Conservation (phyloP, 2,329 filamentous ascomycete genomes). For the Epichloe sp. region DNA sequence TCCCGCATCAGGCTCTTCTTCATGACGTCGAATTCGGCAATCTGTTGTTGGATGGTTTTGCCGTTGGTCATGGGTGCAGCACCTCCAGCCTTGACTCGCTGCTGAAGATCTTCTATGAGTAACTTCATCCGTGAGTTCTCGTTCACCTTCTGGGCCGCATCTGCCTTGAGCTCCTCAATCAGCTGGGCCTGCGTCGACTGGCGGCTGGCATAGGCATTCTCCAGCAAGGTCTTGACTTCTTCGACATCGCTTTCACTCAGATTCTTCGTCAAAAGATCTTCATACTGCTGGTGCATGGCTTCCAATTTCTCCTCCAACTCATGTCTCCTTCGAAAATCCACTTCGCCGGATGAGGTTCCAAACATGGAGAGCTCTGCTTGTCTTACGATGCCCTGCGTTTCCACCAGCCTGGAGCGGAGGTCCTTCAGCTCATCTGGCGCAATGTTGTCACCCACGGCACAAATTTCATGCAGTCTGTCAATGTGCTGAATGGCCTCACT, state of each 20-base stretch:
- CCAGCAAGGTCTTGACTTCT: conserved; percentile 69
- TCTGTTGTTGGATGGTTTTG: conserved; percentile 94
- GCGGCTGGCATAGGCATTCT: conserved; percentile 63
- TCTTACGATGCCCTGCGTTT: conserved; percentile 83
- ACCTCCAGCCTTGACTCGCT: conserved; percentile 49
- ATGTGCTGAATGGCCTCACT: conserved; percentile 73
- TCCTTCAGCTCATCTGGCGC: conserved; percentile 69
- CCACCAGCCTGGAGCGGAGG: conserved; percentile 65
- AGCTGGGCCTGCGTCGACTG: conserved; percentile 61
- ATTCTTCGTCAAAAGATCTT: conserved; percentile 67
- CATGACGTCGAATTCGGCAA: conserved; percentile 97
- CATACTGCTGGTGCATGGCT: conserved; percentile 68
- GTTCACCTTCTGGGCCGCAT: conserved; percentile 62
- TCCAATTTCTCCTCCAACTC: conserved; percentile 68
- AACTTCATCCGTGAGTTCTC: conserved; percentile 73
- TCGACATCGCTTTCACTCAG: conserved; percentile 67
- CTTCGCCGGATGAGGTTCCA: conserved; percentile 50
- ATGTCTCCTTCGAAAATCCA: conserved; percentile 53
- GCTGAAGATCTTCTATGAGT: conserved; percentile 68
- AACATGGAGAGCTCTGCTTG: conserved; percentile 83
- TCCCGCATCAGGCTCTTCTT: conserved; percentile 99
- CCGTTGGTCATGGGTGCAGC: conserved; percentile 54
- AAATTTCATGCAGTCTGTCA: conserved; percentile 64
- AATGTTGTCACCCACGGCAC: conserved; percentile 63
- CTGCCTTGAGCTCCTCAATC: conserved; percentile 62